Percentiles rank a stretch among this genome's conserved stretches.
These are phyloP conservation scores for Leishmania amazonensis DNA, from an alignment of 208 protist genomes.

Conservation along the genomic window DNA sequence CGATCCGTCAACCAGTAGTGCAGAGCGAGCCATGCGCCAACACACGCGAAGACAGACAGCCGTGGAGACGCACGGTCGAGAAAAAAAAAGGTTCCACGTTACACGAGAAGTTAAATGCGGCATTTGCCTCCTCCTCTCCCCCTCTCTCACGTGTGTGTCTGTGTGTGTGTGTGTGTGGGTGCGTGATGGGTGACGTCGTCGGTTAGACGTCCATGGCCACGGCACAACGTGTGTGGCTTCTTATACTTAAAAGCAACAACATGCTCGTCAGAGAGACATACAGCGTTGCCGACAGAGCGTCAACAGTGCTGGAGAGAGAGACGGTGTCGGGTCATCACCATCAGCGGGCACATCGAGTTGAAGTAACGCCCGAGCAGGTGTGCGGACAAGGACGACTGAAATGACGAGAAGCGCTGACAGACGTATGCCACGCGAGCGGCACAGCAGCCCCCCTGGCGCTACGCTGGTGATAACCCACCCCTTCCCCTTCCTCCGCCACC, in stretches of 20 bases:
- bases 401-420: not conserved
- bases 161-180: not conserved
- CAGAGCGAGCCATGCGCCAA: not conserved
- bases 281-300: not conserved
- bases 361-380: not conserved
- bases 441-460: not conserved
- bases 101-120: conserved; percentile 1
- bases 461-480: not conserved
- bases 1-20: not conserved
- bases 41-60: not conserved
- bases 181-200: not conserved
- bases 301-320: conserved; percentile 1
- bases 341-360: not conserved
- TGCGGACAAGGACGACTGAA: not conserved
- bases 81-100: not conserved
- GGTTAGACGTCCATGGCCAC: not conserved
- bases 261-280: not conserved
- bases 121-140: not conserved
- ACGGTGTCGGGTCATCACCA: not conserved
- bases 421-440: not conserved
- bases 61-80: not conserved
- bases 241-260: not conserved
- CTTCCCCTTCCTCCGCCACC: not conserved
- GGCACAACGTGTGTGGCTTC: not conserved
- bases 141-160: not conserved